These are phyloP conservation scores for Dryas integrifolia DNA, from an alignment of 331 rosid species.

Conservation along the genomic window DNA sequence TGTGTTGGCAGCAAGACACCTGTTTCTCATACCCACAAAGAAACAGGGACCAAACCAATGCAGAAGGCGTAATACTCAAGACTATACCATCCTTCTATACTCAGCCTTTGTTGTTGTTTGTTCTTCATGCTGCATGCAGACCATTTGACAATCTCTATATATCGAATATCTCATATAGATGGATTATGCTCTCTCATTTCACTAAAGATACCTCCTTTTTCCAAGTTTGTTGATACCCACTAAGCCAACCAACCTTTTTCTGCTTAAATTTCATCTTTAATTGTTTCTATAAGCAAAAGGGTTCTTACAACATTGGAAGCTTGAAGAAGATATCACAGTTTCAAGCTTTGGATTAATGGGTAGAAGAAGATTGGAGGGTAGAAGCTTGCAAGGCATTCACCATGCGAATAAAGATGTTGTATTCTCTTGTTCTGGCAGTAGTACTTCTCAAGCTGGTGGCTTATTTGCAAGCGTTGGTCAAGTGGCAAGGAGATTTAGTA, in stretches of 20 bases:
- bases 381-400: conserved; percentile 23
- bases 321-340: conserved; percentile 8
- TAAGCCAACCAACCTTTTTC: conserved; percentile 7
- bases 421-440: conserved; percentile 40
- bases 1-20: neutral
- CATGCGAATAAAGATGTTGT: conserved; percentile 27
- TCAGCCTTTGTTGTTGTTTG: no score
- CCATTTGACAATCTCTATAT: neutral
- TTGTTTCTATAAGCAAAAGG: neutral
- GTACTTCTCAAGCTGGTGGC: conserved; percentile 36
- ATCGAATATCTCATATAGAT: neutral
- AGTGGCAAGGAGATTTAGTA: conserved; percentile 49
- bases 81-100: no score
- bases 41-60: neutral
- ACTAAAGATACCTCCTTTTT: conserved; percentile 12
- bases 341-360: conserved; percentile 28
- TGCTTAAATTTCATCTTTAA: conserved; percentile 2
- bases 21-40: neutral
- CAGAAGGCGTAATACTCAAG: neutral
- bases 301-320: conserved; percentile 15
- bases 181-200: conserved; percentile 4
- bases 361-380: conserved; percentile 13
- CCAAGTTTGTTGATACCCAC: neutral
- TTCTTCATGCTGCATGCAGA: neutral
- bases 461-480: conserved; percentile 71